phyloP scores from a whole-genome alignment of 345 rosid genomes.

The Brassica incana region DNA sequence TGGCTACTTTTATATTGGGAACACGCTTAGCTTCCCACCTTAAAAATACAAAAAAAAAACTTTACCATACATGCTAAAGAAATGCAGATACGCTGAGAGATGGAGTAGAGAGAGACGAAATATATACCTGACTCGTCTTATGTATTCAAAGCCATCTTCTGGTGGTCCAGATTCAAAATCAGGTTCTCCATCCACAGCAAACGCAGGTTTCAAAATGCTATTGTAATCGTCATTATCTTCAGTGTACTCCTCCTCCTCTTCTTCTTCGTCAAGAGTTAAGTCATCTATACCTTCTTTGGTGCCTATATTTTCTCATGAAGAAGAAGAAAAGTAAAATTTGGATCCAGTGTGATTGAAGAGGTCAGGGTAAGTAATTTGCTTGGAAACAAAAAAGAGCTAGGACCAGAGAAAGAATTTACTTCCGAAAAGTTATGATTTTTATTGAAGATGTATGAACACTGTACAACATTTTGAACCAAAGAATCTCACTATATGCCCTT shows the following conservation, averaged over 20 bases:
- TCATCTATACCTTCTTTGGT: constrained; percentile 19
- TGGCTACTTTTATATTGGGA: constrained; percentile 74
- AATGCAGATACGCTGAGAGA: neutral
- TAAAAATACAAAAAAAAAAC: constrained; percentile 22
- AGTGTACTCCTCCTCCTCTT: constrained; percentile 39
- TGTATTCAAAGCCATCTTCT: constrained; percentile 87
- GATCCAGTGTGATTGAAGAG: neutral
- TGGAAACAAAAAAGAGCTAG: constrained; percentile 4
- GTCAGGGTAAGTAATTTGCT: neutral
- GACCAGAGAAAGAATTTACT: neutral
- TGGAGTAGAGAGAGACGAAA: constrained; percentile 16
- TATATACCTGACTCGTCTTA: constrained; percentile 89
- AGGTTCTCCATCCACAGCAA: constrained; percentile 81
- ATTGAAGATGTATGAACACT: constrained; percentile 24
- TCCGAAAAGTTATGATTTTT: constrained; percentile 7
- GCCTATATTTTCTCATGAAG: constrained; percentile 23
- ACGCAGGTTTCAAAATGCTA: constrained; percentile 85
- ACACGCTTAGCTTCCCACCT: constrained; percentile 97
- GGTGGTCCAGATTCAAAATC: constrained; percentile 87
- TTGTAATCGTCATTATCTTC: constrained; percentile 69
- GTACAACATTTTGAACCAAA: constrained; percentile 17
- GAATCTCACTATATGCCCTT: constrained; percentile 1
- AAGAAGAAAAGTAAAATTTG: neutral
- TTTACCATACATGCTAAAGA: neutral
- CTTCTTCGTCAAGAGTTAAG: constrained; percentile 38